Percentiles rank a stretch among this genome's conserved stretches.
Conservation (phyloP, 2,329 filamentous ascomycete genomes). For the Pseudocercospora crystallina region DNA sequence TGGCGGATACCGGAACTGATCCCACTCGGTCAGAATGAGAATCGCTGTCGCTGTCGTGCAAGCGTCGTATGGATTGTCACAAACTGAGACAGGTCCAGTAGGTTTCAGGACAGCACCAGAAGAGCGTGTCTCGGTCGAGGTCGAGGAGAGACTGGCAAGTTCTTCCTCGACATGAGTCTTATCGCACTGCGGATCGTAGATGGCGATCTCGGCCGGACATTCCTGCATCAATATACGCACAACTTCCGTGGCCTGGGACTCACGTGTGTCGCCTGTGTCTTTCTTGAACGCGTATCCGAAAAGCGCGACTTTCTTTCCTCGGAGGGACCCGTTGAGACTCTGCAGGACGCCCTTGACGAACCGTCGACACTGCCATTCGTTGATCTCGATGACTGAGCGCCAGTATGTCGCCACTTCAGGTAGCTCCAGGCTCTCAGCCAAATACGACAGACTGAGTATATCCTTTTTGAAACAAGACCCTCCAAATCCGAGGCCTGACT, state of each 20-base stretch:
- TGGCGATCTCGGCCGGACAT: conserved; percentile 57
- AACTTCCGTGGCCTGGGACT: conserved; percentile 67
- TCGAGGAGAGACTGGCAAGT: conserved; percentile 19
- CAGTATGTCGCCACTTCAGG: conserved; percentile 74
- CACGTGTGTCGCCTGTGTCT: conserved; percentile 72
- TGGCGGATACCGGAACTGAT: conserved; percentile 30
- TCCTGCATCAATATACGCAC: conserved; percentile 66
- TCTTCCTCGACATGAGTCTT: conserved; percentile 33
- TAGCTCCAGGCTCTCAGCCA: conserved; percentile 69
- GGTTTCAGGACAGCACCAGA: conserved; percentile 3
- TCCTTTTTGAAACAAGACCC: conserved; percentile 82
- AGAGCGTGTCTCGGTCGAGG: not conserved
- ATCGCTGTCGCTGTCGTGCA: conserved; percentile 32
- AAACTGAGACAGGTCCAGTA: conserved; percentile 19
- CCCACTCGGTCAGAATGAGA: conserved; percentile 35
- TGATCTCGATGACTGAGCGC: conserved; percentile 70
- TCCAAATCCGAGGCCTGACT: conserved; percentile 73
- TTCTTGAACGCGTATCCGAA: conserved; percentile 80
- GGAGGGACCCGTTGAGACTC: conserved; percentile 66
- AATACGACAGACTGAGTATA: conserved; percentile 69
- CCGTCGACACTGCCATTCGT: conserved; percentile 69
- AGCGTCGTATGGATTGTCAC: conserved; percentile 29
- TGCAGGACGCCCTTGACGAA: conserved; percentile 66
- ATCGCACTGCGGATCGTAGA: conserved; percentile 61
- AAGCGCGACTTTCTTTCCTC: conserved; percentile 68